These are phyloP conservation scores for Solanum medicagineum DNA, from an alignment of 257 asterid genomes.

Conservation along the genomic window DNA sequence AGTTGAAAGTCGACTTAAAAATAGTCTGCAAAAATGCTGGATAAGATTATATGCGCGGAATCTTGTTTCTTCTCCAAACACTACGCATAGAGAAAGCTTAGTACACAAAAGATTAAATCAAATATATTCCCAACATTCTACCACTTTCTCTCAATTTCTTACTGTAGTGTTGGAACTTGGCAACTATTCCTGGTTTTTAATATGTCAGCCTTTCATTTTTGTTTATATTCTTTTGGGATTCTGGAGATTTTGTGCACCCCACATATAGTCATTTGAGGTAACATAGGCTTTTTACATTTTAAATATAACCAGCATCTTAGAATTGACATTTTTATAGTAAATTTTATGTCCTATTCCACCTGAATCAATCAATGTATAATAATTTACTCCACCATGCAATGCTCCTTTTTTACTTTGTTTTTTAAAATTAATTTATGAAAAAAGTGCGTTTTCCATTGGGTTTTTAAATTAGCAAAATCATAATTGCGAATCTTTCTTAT, in stretches of 20 bases:
- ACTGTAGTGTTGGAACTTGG: conserved; percentile 2
- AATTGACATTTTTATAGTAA: conserved; percentile 7
- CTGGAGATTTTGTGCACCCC: conserved; percentile 40
- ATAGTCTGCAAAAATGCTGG: background rate
- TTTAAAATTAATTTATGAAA: background rate
- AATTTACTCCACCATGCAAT: conserved; percentile 3
- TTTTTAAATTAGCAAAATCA: conserved; percentile 8
- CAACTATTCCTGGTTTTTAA: background rate
- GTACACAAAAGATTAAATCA: too few species aligned
- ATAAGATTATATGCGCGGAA: too few species aligned
- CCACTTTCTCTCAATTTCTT: background rate
- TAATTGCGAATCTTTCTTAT: conserved; percentile 12
- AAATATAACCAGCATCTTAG: background rate
- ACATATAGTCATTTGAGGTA: conserved; percentile 24
- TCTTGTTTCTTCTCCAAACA: too few species aligned
- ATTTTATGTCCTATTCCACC: conserved; percentile 1
- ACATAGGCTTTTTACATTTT: conserved; percentile 16
- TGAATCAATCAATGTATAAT: background rate
- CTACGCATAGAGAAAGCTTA: too few species aligned
- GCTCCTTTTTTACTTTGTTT: background rate
- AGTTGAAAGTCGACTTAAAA: background rate
- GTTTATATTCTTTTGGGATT: conserved; percentile 38
- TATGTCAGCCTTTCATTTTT: conserved; percentile 32
- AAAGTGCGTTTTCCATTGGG: background rate
- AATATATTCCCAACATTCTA: background rate